These are phyloP conservation scores for Oleoguttula mirabilis DNA, from an alignment of 495 filamentous ascomycete genomes.

Conservation along the genomic window DNA sequence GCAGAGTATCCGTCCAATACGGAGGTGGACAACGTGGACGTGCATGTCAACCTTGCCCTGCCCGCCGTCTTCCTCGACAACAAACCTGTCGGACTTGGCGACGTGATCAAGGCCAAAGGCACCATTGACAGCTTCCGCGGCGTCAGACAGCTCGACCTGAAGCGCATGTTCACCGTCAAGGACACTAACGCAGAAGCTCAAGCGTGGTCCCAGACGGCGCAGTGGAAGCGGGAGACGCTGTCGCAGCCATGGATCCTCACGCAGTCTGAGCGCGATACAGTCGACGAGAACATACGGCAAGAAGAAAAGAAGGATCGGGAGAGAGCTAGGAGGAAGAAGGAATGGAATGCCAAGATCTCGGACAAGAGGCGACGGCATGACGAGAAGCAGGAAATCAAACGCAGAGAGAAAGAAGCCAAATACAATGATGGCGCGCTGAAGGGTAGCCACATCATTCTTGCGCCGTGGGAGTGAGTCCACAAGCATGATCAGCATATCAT, in stretches of 20 bases:
- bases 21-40: conserved; percentile 23
- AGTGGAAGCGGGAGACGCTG: conserved; percentile 54
- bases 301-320: conserved; percentile 1
- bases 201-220: conserved; percentile 57
- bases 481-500: too few relatives aligned
- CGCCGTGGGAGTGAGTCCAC: conserved; percentile 10
- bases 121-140: conserved; percentile 51
- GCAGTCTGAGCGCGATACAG: conserved; percentile 40
- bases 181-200: conserved; percentile 50
- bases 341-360: neutral
- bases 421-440: conserved; percentile 10
- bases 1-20: conserved; percentile 18
- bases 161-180: conserved; percentile 41
- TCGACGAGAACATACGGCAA: conserved; percentile 31
- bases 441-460: conserved; percentile 2
- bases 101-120: conserved; percentile 67
- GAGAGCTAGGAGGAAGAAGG: conserved; percentile 1
- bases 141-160: conserved; percentile 53
- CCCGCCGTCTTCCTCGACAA: conserved; percentile 20
- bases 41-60: conserved; percentile 19
- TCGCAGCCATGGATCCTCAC: conserved; percentile 54
- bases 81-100: conserved; percentile 41
- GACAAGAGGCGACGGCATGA: neutral
- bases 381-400: conserved; percentile 10
- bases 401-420: conserved; percentile 2